Evolutionary conservation across 495 filamentous ascomycete genomes (phyloP).

Genomic region (Terfezia claveryi): DNA sequence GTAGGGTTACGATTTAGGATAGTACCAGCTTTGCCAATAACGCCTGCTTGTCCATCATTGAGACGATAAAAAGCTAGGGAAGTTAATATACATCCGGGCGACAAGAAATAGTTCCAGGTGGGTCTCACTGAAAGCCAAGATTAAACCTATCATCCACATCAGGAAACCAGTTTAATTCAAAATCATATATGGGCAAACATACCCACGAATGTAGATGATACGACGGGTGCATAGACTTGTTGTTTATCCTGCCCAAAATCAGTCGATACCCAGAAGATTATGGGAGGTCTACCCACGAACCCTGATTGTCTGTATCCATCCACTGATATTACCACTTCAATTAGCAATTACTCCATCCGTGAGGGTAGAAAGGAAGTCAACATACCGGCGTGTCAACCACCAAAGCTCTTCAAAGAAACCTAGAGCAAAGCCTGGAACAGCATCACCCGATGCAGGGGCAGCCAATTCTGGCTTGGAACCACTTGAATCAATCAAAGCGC

Average conservation of each 20-base stretch:
- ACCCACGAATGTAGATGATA: background rate
- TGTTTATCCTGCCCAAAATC: background rate
- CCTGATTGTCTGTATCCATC: background rate
- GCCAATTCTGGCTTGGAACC: background rate
- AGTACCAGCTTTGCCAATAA: background rate
- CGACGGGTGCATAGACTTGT: background rate
- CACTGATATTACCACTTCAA: background rate
- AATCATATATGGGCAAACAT: background rate
- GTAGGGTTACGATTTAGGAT: background rate
- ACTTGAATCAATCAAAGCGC: background rate
- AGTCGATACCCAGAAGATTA: too few species aligned
- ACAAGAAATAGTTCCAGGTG: too few species aligned
- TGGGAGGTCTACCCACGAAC: background rate
- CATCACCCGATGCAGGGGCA: background rate
- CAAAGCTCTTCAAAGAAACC: background rate
- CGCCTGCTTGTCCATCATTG: background rate
- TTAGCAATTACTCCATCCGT: too few species aligned
- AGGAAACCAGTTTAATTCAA: too few species aligned
- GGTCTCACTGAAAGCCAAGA: background rate
- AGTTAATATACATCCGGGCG: background rate
- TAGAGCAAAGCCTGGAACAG: background rate
- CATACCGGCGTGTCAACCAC: background rate
- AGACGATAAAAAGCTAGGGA: background rate
- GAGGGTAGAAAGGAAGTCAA: background rate
- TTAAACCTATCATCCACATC: background rate